Evolutionary conservation across 495 filamentous ascomycete species (phyloP).

Genomic region (Xylaria sp.): DNA sequence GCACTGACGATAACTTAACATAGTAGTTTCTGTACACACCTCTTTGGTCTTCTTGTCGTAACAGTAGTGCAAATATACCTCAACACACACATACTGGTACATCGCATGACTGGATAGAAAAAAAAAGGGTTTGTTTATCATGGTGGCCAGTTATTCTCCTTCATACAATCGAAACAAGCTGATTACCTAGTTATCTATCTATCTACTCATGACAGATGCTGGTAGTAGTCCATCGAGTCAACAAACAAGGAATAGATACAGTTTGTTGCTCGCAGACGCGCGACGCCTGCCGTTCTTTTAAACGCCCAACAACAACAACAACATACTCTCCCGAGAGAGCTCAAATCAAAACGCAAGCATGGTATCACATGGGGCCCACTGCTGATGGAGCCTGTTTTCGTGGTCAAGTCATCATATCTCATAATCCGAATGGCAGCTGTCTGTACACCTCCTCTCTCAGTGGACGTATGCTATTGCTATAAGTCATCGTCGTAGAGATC

Average conservation of each 20-base stretch:
- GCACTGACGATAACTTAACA: too few relatives aligned
- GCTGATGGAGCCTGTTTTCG: background rate
- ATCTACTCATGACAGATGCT: background rate
- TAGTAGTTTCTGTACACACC: too few relatives aligned
- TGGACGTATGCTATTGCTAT: background rate
- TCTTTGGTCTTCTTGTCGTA: too few relatives aligned
- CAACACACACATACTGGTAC: background rate
- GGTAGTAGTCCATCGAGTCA: background rate
- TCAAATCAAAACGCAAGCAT: background rate
- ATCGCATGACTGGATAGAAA: background rate
- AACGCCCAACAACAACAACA: background rate
- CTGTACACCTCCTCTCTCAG: background rate
- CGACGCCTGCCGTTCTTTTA: background rate
- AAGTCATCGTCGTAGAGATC: slow-evolving; percentile 36
- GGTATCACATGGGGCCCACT: slow-evolving; percentile 23
- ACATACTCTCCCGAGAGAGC: background rate
- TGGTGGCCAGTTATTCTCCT: background rate
- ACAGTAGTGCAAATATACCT: too few relatives aligned
- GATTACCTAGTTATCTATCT: background rate
- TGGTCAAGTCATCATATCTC: slow-evolving; percentile 8
- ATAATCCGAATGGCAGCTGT: background rate
- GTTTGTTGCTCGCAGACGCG: background rate
- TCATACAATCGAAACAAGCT: background rate
- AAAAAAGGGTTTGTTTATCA: background rate
- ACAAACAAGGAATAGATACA: background rate